phyloP scores from a whole-genome alignment of 768 basidiomycete species.

The Trametes elegans region DNA sequence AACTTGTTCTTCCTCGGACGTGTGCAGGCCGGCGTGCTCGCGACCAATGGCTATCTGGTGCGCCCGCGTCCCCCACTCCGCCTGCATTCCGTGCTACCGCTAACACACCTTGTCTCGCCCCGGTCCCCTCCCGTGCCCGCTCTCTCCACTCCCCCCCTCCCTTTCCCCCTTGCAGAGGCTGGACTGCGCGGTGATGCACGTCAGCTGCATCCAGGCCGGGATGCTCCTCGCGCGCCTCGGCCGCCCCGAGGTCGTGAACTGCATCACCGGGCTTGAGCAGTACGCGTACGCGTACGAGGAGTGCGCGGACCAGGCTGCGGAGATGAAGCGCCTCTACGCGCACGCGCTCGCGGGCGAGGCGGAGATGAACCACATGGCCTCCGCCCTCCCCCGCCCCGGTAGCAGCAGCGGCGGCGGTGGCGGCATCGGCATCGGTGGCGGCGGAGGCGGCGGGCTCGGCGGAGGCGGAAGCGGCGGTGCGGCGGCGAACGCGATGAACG shows the following conservation, averaged over 20 bases:
- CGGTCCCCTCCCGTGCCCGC: too few species aligned
- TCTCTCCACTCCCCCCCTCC: background rate
- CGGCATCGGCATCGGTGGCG: too few species aligned
- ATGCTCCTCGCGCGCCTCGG: conserved; percentile 78
- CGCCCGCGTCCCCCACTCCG: too few species aligned
- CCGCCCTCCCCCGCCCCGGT: conserved; percentile 28
- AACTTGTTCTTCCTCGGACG: too few species aligned
- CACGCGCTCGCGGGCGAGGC: conserved; percentile 38
- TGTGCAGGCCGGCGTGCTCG: conserved; percentile 76
- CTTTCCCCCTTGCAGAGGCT: conserved; percentile 47
- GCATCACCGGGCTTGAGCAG: conserved; percentile 83
- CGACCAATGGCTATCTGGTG: conserved; percentile 85
- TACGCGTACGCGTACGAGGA: conserved; percentile 89
- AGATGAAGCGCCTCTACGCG: conserved; percentile 54
- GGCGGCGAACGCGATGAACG: conserved; percentile 17
- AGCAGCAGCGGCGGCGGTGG: too few species aligned
- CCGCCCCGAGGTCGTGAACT: conserved; percentile 77
- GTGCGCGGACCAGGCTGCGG: conserved; percentile 71
- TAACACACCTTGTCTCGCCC: too few species aligned
- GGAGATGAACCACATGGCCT: conserved; percentile 42
- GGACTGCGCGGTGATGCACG: conserved; percentile 88
- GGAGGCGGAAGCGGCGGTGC: background rate
- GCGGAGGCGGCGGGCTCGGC: too few species aligned
- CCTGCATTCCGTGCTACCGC: background rate
- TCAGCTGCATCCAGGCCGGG: conserved; percentile 82